These are phyloP conservation scores for Gossypium stocksii DNA, from an alignment of 345 rosid genomes.

Conservation along the genomic window DNA sequence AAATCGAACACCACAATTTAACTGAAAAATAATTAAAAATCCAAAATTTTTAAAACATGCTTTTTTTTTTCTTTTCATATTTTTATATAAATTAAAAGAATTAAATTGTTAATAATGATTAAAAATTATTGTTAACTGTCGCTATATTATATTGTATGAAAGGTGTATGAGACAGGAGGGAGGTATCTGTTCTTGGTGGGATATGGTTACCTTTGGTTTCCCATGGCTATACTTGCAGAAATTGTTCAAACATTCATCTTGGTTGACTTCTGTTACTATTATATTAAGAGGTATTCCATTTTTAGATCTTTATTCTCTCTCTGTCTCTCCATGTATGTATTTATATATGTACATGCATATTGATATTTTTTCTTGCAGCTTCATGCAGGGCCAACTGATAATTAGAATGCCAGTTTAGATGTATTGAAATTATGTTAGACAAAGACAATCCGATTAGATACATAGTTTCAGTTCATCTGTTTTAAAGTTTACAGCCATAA, in stretches of 20 bases:
- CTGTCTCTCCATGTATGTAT: background rate
- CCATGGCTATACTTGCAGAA: constrained; percentile 52
- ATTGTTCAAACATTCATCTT: constrained; percentile 78
- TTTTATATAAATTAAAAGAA: too few species aligned
- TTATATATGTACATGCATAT: background rate
- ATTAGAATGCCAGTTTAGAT: constrained; percentile 38
- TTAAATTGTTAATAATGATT: background rate
- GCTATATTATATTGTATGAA: background rate
- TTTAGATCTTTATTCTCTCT: too few species aligned
- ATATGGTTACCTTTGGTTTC: constrained; percentile 66
- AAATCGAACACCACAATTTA: too few species aligned
- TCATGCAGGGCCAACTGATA: constrained; percentile 38
- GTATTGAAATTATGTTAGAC: background rate
- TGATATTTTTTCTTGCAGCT: constrained; percentile 25
- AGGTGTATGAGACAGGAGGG: constrained; percentile 58
- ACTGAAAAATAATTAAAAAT: too few species aligned
- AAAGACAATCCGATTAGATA: background rate
- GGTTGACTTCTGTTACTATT: constrained; percentile 84
- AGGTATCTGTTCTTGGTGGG: constrained; percentile 42
- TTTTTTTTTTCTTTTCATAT: too few species aligned
- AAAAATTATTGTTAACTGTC: background rate
- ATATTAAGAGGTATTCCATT: constrained; percentile 53
- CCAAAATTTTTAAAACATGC: too few species aligned
- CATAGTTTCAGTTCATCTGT: background rate
- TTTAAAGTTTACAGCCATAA: background rate